Evolutionary conservation across 306 rosid species (phyloP).

Genomic region (Pueraria montana): DNA sequence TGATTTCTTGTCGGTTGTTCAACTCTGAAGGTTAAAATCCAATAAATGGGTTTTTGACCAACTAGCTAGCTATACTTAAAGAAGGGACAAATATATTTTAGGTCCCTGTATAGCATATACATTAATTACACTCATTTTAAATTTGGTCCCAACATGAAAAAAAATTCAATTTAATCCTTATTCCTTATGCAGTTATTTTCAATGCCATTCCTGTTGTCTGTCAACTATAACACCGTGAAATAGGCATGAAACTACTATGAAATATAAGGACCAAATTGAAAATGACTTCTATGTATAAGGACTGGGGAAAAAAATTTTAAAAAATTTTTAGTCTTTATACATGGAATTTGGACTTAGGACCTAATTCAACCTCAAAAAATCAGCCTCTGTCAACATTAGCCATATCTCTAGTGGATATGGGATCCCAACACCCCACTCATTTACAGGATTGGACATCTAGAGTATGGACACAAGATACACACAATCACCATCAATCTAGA

Average conservation of each 20-base stretch:
- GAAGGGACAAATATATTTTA: not conserved
- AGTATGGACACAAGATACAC: no score
- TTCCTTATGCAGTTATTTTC: not conserved
- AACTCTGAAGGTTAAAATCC: not conserved
- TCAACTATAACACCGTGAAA: not conserved
- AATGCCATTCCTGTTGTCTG: not conserved
- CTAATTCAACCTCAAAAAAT: no score
- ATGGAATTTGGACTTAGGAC: no score
- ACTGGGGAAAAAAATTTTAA: no score
- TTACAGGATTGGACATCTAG: no score
- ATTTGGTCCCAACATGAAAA: no score
- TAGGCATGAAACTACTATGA: not conserved
- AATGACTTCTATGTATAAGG: not conserved
- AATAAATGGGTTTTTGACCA: not conserved
- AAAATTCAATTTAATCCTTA: no score
- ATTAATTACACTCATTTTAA: not conserved
- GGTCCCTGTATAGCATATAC: not conserved
- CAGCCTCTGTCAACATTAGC: no score
- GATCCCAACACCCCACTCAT: no score
- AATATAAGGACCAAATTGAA: not conserved
- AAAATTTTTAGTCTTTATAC: no score
- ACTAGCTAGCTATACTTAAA: not conserved
- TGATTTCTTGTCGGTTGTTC: constrained; percentile 3
- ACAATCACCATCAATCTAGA: not conserved
- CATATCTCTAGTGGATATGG: no score